Conservation (phyloP, 345 rosid genomes). For the Acer yangbiense region DNA sequence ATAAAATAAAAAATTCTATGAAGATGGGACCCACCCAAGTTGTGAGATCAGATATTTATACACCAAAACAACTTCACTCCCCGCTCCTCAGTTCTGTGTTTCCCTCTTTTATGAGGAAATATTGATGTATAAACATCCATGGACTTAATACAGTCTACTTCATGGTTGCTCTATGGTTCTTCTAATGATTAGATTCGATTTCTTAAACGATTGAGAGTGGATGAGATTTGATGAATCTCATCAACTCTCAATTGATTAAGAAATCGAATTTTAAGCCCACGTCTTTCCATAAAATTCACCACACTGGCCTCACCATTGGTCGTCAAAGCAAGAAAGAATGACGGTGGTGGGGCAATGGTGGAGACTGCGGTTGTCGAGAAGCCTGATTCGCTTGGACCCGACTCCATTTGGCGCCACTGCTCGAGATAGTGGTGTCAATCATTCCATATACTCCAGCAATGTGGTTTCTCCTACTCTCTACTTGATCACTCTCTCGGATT, state of each 20-base stretch:
- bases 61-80: too few species aligned
- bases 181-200: too few species aligned
- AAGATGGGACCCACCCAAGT: too few species aligned
- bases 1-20: too few species aligned
- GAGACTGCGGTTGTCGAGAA: constrained; percentile 57
- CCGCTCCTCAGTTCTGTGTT: neutral
- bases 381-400: constrained; percentile 41
- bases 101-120: neutral
- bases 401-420: constrained; percentile 79
- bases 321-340: constrained; percentile 33
- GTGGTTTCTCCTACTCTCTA: constrained; percentile 77
- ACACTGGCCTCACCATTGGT: neutral
- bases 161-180: neutral
- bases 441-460: constrained; percentile 70
- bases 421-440: constrained; percentile 77
- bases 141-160: neutral
- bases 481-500: constrained; percentile 61
- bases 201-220: too few species aligned
- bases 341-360: neutral
- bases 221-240: neutral
- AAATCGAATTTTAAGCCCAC: neutral
- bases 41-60: too few species aligned
- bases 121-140: neutral
- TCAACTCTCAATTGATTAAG: neutral
- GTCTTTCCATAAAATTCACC: neutral